phyloP scores from a whole-genome alignment of 2,329 filamentous ascomycete species.

The Nemania sp. region DNA sequence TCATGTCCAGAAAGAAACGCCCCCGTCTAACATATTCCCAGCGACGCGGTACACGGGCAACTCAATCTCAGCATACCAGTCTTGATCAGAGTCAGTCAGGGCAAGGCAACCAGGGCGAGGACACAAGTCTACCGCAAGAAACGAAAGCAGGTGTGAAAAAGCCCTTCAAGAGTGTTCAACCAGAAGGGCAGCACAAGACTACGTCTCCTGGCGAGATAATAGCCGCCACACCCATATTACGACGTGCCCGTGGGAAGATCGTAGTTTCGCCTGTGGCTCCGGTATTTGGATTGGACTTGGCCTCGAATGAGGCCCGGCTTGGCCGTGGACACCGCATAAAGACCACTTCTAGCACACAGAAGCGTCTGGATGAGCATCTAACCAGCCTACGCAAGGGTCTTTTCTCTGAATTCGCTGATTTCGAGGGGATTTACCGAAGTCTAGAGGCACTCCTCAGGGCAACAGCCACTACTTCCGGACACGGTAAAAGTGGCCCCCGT shows the following conservation, averaged over 20 bases:
- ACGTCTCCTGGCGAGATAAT: slow-evolving; percentile 34
- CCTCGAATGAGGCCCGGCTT: slow-evolving; percentile 1
- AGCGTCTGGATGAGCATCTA: slow-evolving; percentile 43
- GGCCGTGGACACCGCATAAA: slow-evolving; percentile 22
- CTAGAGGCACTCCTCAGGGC: slow-evolving; percentile 51
- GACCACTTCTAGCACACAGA: slow-evolving; percentile 16
- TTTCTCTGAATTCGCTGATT: slow-evolving; percentile 42
- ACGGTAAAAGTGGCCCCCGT: slow-evolving; percentile 36
- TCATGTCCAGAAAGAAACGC: slow-evolving; percentile 39
- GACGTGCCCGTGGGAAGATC: slow-evolving; percentile 37
- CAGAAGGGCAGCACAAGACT: slow-evolving; percentile 15
- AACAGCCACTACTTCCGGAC: slow-evolving; percentile 36
- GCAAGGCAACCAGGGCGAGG: slow-evolving; percentile 1
- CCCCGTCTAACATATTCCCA: slow-evolving; percentile 41
- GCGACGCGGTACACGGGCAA: slow-evolving; percentile 22
- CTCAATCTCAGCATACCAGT: background rate
- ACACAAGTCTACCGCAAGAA: slow-evolving; percentile 1
- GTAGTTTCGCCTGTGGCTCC: slow-evolving; percentile 30
- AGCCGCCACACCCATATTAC: slow-evolving; percentile 37
- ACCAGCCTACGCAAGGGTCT: slow-evolving; percentile 40
- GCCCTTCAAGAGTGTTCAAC: slow-evolving; percentile 25
- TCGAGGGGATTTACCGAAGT: slow-evolving; percentile 51
- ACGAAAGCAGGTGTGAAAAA: slow-evolving; percentile 19
- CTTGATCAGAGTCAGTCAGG: background rate
- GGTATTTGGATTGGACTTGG: background rate